Evolutionary conservation across 352 stramenopile genomes (phyloP), one percentile per base, ranked within the genome.

Genomic region (Albugo laibachii): DNA sequence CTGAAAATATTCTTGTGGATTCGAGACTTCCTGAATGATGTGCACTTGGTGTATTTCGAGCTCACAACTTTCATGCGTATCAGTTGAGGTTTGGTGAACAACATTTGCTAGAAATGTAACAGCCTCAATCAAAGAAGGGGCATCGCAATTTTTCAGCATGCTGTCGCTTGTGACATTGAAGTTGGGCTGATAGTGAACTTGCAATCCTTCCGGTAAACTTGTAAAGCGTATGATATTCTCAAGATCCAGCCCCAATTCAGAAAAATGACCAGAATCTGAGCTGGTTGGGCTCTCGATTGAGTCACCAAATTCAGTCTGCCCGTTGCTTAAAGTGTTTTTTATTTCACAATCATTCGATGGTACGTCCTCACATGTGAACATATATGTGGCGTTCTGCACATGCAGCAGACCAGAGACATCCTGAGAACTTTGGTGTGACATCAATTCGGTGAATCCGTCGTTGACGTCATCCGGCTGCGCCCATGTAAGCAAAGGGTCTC

Each of bases 181-280:
- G 48, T 89, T 70, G 34, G 76, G 76, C 4, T 73, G 67, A 51
- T 86, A 86, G 38, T 86, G 73, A 18, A 89, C 76, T 57, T 89
- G 76, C 0, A 89, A 58, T 2, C 76, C 76, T 24, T 84, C 63
- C 3, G 76, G 76, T 0, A 89, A 57, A 34, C 81, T 83, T 3
- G 74, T 89, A 21, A 85, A 59, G 11, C 76, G 71, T 42, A 89
- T 84, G 50, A 89, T 89, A 41, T 73, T 86, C 45, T 89, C 76
- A 4, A 89, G 51, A 56, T 89, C 76, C 5, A 89, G 54, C 11
- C 68, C 55, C 36, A 85, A 60, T 44, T 80, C 77, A 0, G 64
- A 61, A n/a, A n/a, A 36, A 79, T 79, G 6, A 64, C 57, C 1
- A 57, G 54, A 59, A 14, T 61, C 60, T 18, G 56, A 44, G 14